A percentile compares a stretch with the other conserved stretches of the same genome.
These are phyloP conservation scores for Globisporangium cystogenes DNA, from an alignment of 352 stramenopile genomes.

Conservation along the genomic window DNA sequence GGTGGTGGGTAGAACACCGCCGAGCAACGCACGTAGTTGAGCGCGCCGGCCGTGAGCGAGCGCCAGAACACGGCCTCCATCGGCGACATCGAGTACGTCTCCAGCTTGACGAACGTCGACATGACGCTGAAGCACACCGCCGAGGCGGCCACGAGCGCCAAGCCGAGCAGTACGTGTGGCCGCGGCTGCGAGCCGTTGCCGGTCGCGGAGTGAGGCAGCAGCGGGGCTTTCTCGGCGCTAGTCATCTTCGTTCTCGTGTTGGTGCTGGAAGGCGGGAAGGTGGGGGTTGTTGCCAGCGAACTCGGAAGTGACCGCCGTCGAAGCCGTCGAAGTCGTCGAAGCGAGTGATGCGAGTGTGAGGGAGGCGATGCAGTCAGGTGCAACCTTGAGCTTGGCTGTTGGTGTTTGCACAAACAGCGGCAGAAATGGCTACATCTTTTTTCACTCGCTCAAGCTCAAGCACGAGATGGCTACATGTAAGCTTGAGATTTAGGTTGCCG, in stretches of 20 bases:
- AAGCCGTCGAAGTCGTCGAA: too few relatives aligned
- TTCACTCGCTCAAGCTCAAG: too few relatives aligned
- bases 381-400: too few relatives aligned
- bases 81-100: slow-evolving; percentile 69
- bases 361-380: too few relatives aligned
- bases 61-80: slow-evolving; percentile 81
- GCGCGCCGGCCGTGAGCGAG: slow-evolving; percentile 36
- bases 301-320: background rate
- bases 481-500: too few relatives aligned
- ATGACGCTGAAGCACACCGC: slow-evolving; percentile 82
- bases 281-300: background rate
- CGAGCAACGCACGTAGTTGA: slow-evolving; percentile 69
- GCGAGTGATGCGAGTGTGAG: too few relatives aligned
- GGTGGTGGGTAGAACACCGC: too few relatives aligned
- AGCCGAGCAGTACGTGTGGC: slow-evolving; percentile 55
- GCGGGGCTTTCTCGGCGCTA: background rate
- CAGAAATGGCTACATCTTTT: too few relatives aligned
- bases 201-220: background rate
- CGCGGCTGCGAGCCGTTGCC: slow-evolving; percentile 13
- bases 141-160: slow-evolving; percentile 61
- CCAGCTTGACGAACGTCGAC: slow-evolving; percentile 78
- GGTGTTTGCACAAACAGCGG: too few relatives aligned
- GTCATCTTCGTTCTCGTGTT: background rate
- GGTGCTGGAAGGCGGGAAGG: too few relatives aligned
- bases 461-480: too few relatives aligned